phyloP scores from a whole-genome alignment of 2,329 filamentous ascomycete species.

The Cladophialophora yegresii region DNA sequence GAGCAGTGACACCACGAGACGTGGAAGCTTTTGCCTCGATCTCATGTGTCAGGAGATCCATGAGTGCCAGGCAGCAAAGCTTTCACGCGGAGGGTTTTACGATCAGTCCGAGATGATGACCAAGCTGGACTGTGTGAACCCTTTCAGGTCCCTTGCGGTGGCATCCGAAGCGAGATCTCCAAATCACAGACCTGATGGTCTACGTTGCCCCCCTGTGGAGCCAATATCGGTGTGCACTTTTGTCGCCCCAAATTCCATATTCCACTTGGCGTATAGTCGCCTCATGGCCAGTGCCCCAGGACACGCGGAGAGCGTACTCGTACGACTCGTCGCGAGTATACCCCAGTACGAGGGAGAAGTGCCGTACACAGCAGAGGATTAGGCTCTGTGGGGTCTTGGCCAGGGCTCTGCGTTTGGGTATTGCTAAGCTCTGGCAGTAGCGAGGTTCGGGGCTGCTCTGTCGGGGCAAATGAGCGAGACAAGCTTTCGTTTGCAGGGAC shows the following conservation, averaged over 20 bases:
- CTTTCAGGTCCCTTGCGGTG: not conserved
- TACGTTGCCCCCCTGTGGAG: not conserved
- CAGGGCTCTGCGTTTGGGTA: not conserved
- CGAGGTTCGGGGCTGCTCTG: constrained; percentile 4
- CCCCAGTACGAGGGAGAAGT: not conserved
- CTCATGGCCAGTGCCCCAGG: not conserved
- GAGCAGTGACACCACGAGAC: not conserved
- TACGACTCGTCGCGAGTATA: not conserved
- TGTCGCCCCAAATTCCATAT: not conserved
- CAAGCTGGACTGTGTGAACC: not conserved
- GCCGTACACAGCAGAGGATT: not conserved
- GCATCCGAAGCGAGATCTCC: constrained; percentile 3
- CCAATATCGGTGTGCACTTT: not conserved
- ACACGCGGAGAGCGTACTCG: too few relatives aligned
- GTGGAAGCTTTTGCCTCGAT: not conserved
- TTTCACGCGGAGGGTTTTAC: not conserved
- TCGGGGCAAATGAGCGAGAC: constrained; percentile 12
- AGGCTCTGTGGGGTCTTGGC: not conserved
- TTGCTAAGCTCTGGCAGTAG: constrained; percentile 13
- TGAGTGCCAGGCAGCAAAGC: not conserved
- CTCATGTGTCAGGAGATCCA: not conserved
- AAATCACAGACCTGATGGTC: not conserved
- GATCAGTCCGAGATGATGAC: not conserved
- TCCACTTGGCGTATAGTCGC: not conserved
- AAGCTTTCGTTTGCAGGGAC: constrained; percentile 11